Evolutionary conservation across 352 stramenopile genomes (phyloP).

Genomic region (Pythium aristosporum): DNA sequence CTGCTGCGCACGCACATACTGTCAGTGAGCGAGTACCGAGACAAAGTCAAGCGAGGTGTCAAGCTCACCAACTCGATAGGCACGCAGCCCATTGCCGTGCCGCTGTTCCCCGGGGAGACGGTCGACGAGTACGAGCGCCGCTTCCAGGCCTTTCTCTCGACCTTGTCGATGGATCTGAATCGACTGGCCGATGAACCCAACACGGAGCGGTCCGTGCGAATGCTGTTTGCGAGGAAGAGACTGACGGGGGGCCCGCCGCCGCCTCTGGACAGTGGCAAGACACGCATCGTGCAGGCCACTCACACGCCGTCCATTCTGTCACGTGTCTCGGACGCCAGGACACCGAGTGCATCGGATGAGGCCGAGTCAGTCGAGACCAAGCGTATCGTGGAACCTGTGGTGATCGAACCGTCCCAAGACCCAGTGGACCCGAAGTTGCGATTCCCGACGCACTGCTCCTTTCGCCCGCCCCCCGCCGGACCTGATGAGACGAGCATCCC

Average conservation of each 20-base stretch:
- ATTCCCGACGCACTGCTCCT: conserved; percentile 4
- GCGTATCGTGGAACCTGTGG: not conserved
- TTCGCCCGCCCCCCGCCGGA: not conserved
- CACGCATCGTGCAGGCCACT: not conserved
- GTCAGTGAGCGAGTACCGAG: conserved; percentile 7
- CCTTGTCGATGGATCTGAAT: not conserved
- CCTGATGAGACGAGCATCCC: not conserved
- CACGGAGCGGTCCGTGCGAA: conserved; percentile 8
- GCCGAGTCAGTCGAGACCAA: not conserved
- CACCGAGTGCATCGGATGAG: not conserved
- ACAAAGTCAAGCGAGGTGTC: not conserved
- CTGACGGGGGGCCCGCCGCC: not conserved
- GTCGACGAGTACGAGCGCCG: conserved; percentile 31
- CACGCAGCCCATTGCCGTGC: conserved; percentile 21
- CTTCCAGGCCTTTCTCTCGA: conserved; percentile 19
- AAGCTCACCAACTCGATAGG: not conserved
- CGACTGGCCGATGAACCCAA: conserved; percentile 4
- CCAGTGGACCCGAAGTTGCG: conserved; percentile 1
- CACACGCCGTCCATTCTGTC: conserved; percentile 2
- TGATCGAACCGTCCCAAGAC: not conserved
- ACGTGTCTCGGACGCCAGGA: not conserved
- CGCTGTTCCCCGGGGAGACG: conserved; percentile 33
- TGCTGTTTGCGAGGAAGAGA: conserved; percentile 9
- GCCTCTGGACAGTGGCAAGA: not conserved
- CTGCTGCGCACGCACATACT: conserved; percentile 12